These are phyloP conservation scores for Phialemoniopsis sp. DNA, from an alignment of 2,329 filamentous ascomycete genomes.

Conservation along the genomic window DNA sequence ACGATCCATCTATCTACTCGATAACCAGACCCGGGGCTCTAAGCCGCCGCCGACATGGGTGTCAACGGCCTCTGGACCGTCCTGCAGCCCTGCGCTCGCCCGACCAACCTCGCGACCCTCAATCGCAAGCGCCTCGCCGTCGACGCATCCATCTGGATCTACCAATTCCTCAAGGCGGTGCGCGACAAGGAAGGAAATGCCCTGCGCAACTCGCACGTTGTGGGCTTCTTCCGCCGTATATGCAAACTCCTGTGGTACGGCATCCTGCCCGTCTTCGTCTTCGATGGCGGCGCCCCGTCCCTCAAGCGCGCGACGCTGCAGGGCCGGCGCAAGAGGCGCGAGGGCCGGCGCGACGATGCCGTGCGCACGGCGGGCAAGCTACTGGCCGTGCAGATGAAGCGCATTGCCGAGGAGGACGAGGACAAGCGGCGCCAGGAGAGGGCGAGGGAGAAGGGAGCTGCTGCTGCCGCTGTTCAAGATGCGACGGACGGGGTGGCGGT, in stretches of 20 bases:
- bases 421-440: conserved; percentile 51
- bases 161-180: conserved; percentile 98
- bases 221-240: conserved; percentile 96
- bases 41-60: conserved; percentile 62
- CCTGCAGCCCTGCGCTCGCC: conserved; percentile 88
- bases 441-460: conserved; percentile 27
- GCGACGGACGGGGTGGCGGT: conserved; percentile 41
- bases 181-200: conserved; percentile 98
- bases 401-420: conserved; percentile 80
- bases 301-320: conserved; percentile 90
- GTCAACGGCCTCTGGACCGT: conserved; percentile 98
- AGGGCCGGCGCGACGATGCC: conserved; percentile 91
- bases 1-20: no score
- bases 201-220: conserved; percentile 89
- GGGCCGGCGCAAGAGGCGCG: conserved; percentile 71
- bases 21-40: no score
- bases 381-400: conserved; percentile 90
- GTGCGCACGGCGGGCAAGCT: conserved; percentile 86
- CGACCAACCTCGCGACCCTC: conserved; percentile 92
- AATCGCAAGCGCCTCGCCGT: conserved; percentile 96
- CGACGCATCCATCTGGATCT: conserved; percentile 99
- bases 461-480: conserved; percentile 27
- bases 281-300: conserved; percentile 88
- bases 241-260: conserved; percentile 97
- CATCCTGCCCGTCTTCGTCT: conserved; percentile 95